Percentiles rank a stretch among this genome's conserved stretches.
Evolutionary conservation across 2,329 filamentous ascomycete genomes (phyloP).

Genomic region (Colletotrichum neosansevieriae): DNA sequence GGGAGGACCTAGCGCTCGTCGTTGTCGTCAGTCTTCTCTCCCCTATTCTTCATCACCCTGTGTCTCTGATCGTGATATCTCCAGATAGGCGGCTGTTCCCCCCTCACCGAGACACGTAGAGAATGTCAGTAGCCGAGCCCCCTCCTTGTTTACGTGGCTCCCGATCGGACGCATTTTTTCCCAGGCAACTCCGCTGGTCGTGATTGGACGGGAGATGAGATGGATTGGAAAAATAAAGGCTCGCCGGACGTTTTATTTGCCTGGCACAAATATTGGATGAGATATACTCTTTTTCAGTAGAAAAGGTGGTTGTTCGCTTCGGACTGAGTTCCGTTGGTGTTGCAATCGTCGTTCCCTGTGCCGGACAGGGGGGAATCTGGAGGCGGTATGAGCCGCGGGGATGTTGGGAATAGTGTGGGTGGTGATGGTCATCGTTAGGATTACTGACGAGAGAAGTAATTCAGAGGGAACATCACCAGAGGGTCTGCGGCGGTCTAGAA

Average conservation of each 20-base stretch:
- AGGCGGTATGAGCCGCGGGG: not conserved
- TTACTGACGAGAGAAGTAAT: not conserved
- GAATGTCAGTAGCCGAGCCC: too few relatives aligned
- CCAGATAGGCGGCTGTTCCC: too few relatives aligned
- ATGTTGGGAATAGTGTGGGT: too few relatives aligned
- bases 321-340: constrained; percentile 32
- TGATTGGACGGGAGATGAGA: not conserved
- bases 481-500: too few relatives aligned
- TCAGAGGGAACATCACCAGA: too few relatives aligned
- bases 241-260: constrained; percentile 8
- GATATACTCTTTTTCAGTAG: not conserved
- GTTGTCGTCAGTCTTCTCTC: too few relatives aligned
- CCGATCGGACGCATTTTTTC: not conserved
- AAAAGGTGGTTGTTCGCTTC: not conserved
- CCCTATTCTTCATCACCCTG: too few relatives aligned
- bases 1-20: too few relatives aligned
- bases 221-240: not conserved
- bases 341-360: constrained; percentile 2
- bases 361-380: not conserved
- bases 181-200: not conserved
- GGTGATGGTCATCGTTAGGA: not conserved
- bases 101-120: too few relatives aligned
- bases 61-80: too few relatives aligned
- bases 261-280: constrained; percentile 1
- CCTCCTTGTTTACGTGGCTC: too few relatives aligned